These are phyloP conservation scores for Cladosporium sp. DNA, from an alignment of 2,329 filamentous ascomycete species.

Conservation along the genomic window DNA sequence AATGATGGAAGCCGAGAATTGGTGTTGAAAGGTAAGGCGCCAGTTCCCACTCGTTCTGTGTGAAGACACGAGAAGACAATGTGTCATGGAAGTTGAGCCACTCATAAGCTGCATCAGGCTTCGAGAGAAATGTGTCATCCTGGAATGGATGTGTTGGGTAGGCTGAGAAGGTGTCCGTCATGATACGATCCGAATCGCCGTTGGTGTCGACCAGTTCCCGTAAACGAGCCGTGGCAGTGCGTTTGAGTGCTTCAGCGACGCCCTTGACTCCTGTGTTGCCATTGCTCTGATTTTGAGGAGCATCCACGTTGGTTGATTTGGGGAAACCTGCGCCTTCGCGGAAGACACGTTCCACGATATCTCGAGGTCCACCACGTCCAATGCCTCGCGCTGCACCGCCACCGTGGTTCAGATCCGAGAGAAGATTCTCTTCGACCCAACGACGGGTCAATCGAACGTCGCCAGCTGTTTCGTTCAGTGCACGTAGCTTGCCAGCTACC, in stretches of 20 bases:
- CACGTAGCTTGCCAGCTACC: slow-evolving; percentile 71
- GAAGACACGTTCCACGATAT: slow-evolving; percentile 77
- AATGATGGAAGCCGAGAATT: slow-evolving; percentile 82
- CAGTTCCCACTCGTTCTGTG: slow-evolving; percentile 91
- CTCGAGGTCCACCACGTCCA: slow-evolving; percentile 69
- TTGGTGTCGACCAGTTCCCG: slow-evolving; percentile 76
- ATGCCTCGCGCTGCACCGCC: slow-evolving; percentile 70
- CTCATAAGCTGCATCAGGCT: slow-evolving; percentile 83
- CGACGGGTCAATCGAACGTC: slow-evolving; percentile 63
- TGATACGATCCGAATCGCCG: slow-evolving; percentile 75
- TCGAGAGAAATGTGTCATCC: slow-evolving; percentile 86
- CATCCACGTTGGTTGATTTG: slow-evolving; percentile 46
- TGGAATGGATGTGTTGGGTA: slow-evolving; percentile 89
- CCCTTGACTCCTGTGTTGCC: slow-evolving; percentile 49
- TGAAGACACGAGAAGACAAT: slow-evolving; percentile 74
- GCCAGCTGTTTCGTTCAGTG: slow-evolving; percentile 40
- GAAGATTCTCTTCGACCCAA: slow-evolving; percentile 74
- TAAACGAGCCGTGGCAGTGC: slow-evolving; percentile 69
- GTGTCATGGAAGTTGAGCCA: slow-evolving; percentile 94
- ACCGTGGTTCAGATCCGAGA: slow-evolving; percentile 67
- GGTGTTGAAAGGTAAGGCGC: slow-evolving; percentile 83
- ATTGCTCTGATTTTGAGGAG: slow-evolving; percentile 22
- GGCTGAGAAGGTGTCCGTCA: slow-evolving; percentile 79
- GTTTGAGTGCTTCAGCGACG: slow-evolving; percentile 72
- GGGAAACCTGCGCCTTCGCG: slow-evolving; percentile 77